A percentile compares a stretch with the other conserved stretches of the same genome.
Evolutionary conservation across 352 stramenopile species (phyloP).

Genomic region (Pythium guiyangense): DNA sequence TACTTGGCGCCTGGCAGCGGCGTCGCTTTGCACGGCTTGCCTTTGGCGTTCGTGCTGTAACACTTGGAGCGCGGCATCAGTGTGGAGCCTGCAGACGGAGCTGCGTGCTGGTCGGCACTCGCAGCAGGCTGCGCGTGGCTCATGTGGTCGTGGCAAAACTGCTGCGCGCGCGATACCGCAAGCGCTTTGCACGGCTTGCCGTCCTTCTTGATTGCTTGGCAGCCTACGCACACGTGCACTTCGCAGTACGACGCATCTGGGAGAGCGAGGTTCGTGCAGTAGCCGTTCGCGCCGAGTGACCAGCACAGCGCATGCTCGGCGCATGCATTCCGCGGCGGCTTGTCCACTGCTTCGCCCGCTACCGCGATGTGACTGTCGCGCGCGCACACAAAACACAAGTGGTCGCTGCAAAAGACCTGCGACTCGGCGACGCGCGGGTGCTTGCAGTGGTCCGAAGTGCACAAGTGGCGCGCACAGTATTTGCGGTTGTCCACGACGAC

Average conservation of each 20-base stretch:
- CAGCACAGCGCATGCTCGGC: constrained; percentile 49
- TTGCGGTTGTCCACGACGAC: constrained; percentile 20
- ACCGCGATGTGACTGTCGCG: constrained; percentile 7
- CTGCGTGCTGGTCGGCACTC: neutral
- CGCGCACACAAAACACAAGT: constrained; percentile 62
- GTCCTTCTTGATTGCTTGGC: constrained; percentile 21
- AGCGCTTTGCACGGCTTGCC: constrained; percentile 27
- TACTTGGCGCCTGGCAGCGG: constrained; percentile 22
- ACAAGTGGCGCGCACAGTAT: constrained; percentile 48
- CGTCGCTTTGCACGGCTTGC: constrained; percentile 33
- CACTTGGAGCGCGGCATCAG: constrained; percentile 15
- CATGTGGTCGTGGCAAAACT: constrained; percentile 33
- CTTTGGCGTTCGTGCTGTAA: constrained; percentile 32
- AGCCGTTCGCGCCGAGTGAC: constrained; percentile 16
- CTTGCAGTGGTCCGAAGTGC: constrained; percentile 31
- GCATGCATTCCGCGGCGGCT: constrained; percentile 52
- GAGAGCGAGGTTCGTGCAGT: constrained; percentile 35
- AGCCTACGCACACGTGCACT: constrained; percentile 15
- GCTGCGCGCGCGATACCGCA: constrained; percentile 22
- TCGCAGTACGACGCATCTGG: constrained; percentile 37
- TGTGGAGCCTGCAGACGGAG: neutral
- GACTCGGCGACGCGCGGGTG: constrained; percentile 19
- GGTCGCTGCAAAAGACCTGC: constrained; percentile 40
- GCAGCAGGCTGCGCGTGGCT: too few relatives aligned
- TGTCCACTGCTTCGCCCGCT: constrained; percentile 21